Conservation (phyloP, 129 eudicot species). For the Silybum marianum region DNA sequence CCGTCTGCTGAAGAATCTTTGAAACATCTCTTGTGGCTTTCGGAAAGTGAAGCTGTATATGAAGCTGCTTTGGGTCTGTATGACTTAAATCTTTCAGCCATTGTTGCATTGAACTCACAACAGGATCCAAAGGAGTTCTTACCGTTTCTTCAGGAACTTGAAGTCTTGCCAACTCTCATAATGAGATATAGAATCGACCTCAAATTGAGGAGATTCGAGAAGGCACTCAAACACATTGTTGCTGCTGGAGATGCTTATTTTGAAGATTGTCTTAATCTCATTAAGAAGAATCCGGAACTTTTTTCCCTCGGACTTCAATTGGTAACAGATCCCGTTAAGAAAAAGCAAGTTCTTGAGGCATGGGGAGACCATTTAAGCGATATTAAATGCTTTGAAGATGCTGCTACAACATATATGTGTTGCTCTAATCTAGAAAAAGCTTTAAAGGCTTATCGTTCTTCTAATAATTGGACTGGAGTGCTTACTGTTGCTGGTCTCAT, state of each 20-base stretch:
- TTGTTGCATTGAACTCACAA: conserved; percentile 94
- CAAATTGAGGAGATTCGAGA: conserved; percentile 62
- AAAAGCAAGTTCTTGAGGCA: conserved; percentile 59
- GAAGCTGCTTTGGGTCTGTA: conserved; percentile 99
- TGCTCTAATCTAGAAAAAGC: conserved; percentile 71
- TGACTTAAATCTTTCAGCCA: conserved; percentile 91
- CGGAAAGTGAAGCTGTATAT: conserved; percentile 82
- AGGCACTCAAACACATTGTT: conserved; percentile 75
- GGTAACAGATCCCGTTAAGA: conserved; percentile 52
- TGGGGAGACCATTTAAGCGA: conserved; percentile 81
- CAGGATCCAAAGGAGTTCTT: conserved; percentile 93
- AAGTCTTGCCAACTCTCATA: conserved; percentile 60
- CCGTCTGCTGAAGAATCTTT: conserved; percentile 96
- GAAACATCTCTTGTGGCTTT: conserved; percentile 90
- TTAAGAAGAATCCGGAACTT: conserved; percentile 74
- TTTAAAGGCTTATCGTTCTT: conserved; percentile 71
- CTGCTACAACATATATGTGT: conserved; percentile 74
- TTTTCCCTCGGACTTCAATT: conserved; percentile 70
- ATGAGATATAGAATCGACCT: conserved; percentile 88
- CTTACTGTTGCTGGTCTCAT: conserved; percentile 83
- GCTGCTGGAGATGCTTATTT: conserved; percentile 75
- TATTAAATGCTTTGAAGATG: conserved; percentile 76
- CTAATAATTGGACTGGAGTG: conserved; percentile 79
- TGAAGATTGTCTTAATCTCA: conserved; percentile 68
- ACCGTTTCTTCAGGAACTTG: conserved; percentile 89